phyloP scores from a whole-genome alignment of 495 filamentous ascomycete genomes.

The Tuber brumale region DNA sequence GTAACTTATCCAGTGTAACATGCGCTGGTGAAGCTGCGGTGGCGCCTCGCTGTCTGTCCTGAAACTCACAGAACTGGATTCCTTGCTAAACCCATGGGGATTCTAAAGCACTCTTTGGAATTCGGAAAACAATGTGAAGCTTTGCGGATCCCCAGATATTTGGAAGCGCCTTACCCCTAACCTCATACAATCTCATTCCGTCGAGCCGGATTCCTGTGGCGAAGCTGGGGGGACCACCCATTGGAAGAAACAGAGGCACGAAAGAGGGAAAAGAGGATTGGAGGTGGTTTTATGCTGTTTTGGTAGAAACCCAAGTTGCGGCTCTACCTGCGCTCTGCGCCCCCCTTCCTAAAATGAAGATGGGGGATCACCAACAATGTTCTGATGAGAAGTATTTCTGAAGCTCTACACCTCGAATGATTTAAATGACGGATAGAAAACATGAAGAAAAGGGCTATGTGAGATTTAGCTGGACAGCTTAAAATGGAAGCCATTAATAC shows the following conservation, averaged over 20 bases:
- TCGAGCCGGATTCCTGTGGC: not conserved
- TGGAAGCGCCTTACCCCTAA: not conserved
- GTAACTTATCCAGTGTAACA: not conserved
- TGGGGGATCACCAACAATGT: not conserved
- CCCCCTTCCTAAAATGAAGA: not conserved
- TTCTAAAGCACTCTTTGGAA: not conserved
- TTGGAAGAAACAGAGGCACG: not conserved
- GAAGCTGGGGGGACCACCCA: not conserved
- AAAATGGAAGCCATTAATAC: not conserved
- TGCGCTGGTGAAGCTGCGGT: too few relatives aligned
- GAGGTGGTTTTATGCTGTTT: too few relatives aligned
- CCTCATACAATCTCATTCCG: not conserved
- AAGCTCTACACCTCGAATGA: not conserved
- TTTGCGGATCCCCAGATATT: not conserved
- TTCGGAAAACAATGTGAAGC: not conserved
- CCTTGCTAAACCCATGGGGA: not conserved
- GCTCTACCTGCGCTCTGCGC: not conserved
- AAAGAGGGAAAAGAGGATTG: not conserved
- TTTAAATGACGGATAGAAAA: not conserved
- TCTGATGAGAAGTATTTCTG: not conserved
- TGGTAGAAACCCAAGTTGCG: not conserved
- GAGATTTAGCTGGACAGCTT: not conserved
- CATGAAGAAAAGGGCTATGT: not conserved
- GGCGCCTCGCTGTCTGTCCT: too few relatives aligned
- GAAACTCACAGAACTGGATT: not conserved